These are phyloP conservation scores for Alternaria alternata DNA, from an alignment of 2,329 filamentous ascomycete genomes.

Conservation along the genomic window DNA sequence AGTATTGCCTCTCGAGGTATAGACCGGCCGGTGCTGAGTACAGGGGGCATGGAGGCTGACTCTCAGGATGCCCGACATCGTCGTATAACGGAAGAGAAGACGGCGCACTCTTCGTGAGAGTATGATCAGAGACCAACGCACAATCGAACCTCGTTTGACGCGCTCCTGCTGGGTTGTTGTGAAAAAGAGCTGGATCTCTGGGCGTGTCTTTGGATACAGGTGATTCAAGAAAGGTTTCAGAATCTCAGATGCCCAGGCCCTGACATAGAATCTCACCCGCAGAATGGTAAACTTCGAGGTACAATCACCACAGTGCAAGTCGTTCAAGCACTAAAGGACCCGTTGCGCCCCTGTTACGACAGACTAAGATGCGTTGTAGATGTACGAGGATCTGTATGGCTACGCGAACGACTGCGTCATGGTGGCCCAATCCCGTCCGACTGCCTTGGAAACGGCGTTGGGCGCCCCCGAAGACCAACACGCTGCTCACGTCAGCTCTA, in stretches of 20 bases:
- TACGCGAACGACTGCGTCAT: neutral
- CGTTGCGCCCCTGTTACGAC: neutral
- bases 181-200: conserved; percentile 3
- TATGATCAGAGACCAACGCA: neutral
- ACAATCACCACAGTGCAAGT: neutral
- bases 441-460: neutral
- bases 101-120: conserved; percentile 16
- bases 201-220: neutral
- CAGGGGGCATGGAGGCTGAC: conserved; percentile 27
- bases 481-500: neutral
- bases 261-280: neutral
- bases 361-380: neutral
- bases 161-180: neutral
- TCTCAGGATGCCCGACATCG: conserved; percentile 39
- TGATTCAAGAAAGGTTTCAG: neutral
- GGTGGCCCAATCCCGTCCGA: neutral
- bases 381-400: neutral
- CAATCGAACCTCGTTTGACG: neutral
- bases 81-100: conserved; percentile 31
- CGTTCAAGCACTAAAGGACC: neutral
- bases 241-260: neutral
- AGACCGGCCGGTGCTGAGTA: conserved; percentile 29
- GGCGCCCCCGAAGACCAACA: neutral
- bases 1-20: conserved; percentile 49
- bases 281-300: neutral